Conservation (phyloP, 805 yeast genomes). For the Metschnikowia dekortorum region DNA sequence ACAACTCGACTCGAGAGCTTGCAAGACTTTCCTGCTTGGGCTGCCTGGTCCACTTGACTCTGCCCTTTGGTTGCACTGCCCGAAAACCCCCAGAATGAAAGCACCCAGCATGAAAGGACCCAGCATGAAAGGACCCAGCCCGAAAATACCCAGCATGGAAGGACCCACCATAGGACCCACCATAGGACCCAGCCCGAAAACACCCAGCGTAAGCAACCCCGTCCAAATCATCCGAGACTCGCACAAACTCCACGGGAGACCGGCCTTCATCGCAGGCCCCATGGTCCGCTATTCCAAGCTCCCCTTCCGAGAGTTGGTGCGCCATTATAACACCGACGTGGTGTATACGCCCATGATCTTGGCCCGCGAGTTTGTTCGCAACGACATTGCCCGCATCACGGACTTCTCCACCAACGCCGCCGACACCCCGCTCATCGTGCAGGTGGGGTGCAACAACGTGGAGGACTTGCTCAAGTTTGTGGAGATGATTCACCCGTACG, state of each 20-base stretch:
- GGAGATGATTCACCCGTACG: conserved; percentile 84
- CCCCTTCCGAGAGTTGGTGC: conserved; percentile 75
- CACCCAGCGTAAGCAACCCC: background rate
- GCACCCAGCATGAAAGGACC: too few species aligned
- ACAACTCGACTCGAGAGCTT: too few species aligned
- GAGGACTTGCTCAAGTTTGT: conserved; percentile 78
- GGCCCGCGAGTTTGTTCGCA: conserved; percentile 91
- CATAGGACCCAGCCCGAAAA: too few species aligned
- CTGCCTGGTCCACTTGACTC: too few species aligned
- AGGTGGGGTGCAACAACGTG: conserved; percentile 85
- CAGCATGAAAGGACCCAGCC: too few species aligned
- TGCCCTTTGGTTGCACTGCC: too few species aligned
- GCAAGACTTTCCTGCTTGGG: too few species aligned
- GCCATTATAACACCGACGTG: conserved; percentile 72
- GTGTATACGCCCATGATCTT: conserved; percentile 95
- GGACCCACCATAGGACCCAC: too few species aligned
- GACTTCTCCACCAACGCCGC: conserved; percentile 77
- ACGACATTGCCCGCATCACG: conserved; percentile 69
- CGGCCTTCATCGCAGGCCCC: conserved; percentile 63
- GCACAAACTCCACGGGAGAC: conserved; percentile 24
- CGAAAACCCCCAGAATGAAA: too few species aligned
- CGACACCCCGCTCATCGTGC: conserved; percentile 77
- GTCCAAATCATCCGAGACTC: conserved; percentile 23
- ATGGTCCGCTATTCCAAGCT: conserved; percentile 96
- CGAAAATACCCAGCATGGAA: too few species aligned